phyloP scores from a whole-genome alignment of 345 rosid species.

The Erucastrum elatum region DNA sequence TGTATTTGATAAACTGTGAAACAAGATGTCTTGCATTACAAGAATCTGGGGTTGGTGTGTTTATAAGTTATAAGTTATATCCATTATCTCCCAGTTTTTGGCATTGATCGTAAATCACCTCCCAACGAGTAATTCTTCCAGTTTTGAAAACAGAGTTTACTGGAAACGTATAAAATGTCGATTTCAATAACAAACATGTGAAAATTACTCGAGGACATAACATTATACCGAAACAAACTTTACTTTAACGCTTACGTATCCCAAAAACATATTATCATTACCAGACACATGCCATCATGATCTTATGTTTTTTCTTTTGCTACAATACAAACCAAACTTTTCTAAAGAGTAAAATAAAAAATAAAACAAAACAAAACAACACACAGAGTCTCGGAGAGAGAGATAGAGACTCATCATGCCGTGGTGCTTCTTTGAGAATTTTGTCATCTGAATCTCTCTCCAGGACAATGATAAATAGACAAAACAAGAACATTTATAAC shows the following conservation, averaged over 20 bases:
- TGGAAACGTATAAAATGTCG: background rate
- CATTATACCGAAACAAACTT: slow-evolving; percentile 25
- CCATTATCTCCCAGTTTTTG: background rate
- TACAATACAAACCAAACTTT: slow-evolving; percentile 17
- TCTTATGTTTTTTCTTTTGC: background rate
- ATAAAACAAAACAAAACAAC: slow-evolving; percentile 4
- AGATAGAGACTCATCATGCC: slow-evolving; percentile 26
- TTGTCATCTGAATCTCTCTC: slow-evolving; percentile 26
- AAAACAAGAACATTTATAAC: slow-evolving; percentile 15
- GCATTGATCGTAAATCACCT: background rate
- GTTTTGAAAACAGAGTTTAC: slow-evolving; percentile 1
- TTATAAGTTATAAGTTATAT: background rate
- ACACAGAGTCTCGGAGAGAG: slow-evolving; percentile 20
- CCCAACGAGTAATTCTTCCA: background rate
- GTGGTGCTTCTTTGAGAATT: background rate
- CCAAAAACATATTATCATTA: slow-evolving; percentile 32
- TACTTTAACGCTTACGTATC: slow-evolving; percentile 17
- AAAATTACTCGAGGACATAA: slow-evolving; percentile 17
- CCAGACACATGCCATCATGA: slow-evolving; percentile 36
- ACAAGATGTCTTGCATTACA: background rate
- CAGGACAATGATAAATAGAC: slow-evolving; percentile 22
- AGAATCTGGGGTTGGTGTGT: slow-evolving; percentile 1
- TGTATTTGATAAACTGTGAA: background rate
- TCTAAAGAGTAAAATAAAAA: background rate
- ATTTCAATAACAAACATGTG: slow-evolving; percentile 1